Evolutionary conservation across 495 filamentous ascomycete species (phyloP).

Genomic region (Tuber melanosporum): DNA sequence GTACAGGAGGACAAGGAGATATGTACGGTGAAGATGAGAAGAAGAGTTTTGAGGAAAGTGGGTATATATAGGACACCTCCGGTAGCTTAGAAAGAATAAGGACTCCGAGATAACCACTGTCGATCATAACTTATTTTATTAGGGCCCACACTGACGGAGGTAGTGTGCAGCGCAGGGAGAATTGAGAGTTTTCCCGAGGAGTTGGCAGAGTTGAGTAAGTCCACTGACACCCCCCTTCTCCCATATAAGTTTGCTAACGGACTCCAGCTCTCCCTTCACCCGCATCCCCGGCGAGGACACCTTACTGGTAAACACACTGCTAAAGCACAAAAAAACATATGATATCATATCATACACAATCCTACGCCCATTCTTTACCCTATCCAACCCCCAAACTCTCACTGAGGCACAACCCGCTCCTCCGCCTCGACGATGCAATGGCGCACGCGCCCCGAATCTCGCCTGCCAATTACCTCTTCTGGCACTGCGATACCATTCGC

Average conservation of each 20-base stretch:
- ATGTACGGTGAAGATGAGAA: too few relatives aligned
- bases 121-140: too few relatives aligned
- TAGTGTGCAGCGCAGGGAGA: conserved; percentile 79
- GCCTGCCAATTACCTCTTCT: conserved; percentile 49
- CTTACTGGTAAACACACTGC: conserved; percentile 72
- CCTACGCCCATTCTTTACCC: conserved; percentile 74
- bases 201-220: conserved; percentile 72
- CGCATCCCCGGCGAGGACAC: conserved; percentile 70
- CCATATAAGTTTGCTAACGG: conserved; percentile 10
- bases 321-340: conserved; percentile 59
- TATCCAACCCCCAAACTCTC: conserved; percentile 12
- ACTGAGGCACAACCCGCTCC: conserved; percentile 53
- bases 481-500: too few relatives aligned
- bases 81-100: too few relatives aligned
- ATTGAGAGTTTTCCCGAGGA: conserved; percentile 66
- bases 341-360: conserved; percentile 53
- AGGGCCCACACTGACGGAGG: conserved; percentile 83
- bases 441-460: conserved; percentile 66
- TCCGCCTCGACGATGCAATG: conserved; percentile 68
- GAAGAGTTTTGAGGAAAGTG: too few relatives aligned
- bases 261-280: conserved; percentile 58
- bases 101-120: too few relatives aligned
- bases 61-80: too few relatives aligned
- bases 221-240: not conserved
- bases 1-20: too few relatives aligned